These are phyloP conservation scores for Fusarium ramigenum DNA, from an alignment of 2,329 filamentous ascomycete species.

Conservation along the genomic window DNA sequence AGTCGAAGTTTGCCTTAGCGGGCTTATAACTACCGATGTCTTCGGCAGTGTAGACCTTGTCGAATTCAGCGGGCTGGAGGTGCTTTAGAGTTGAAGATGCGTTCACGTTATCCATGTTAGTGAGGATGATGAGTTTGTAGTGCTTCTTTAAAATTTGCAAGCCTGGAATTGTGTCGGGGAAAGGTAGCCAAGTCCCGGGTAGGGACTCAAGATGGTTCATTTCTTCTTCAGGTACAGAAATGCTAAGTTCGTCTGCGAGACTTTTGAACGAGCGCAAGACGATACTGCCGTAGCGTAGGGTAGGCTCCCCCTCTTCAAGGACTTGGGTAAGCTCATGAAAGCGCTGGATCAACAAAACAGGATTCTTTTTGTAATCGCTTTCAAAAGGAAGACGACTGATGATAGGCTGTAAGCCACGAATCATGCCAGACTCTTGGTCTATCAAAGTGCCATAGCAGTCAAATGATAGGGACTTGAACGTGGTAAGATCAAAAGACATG, in stretches of 20 bases:
- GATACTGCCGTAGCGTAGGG: neutral
- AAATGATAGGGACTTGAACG: conserved; percentile 10
- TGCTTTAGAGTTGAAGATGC: neutral
- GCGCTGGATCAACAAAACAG: neutral
- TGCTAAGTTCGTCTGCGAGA: neutral
- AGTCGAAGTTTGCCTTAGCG: conserved; percentile 12
- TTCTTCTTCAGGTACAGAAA: neutral
- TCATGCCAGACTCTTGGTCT: conserved; percentile 11
- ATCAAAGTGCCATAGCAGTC: conserved; percentile 14
- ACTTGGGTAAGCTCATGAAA: neutral
- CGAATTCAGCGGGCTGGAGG: conserved; percentile 4
- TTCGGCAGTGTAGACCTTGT: conserved; percentile 14
- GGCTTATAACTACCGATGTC: conserved; percentile 22
- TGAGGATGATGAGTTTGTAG: conserved; percentile 9
- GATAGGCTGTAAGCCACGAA: neutral
- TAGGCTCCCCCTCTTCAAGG: neutral
- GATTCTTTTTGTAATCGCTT: neutral
- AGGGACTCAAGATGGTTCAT: neutral
- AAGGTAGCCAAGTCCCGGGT: conserved; percentile 7
- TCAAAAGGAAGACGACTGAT: neutral
- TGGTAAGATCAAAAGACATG: neutral
- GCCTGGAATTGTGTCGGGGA: neutral
- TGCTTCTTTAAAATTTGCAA: conserved; percentile 5
- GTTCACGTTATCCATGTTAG: conserved; percentile 22
- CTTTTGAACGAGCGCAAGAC: conserved; percentile 1